These are phyloP conservation scores for Pholiota microspora DNA, from an alignment of 768 basidiomycete genomes.

Conservation along the genomic window DNA sequence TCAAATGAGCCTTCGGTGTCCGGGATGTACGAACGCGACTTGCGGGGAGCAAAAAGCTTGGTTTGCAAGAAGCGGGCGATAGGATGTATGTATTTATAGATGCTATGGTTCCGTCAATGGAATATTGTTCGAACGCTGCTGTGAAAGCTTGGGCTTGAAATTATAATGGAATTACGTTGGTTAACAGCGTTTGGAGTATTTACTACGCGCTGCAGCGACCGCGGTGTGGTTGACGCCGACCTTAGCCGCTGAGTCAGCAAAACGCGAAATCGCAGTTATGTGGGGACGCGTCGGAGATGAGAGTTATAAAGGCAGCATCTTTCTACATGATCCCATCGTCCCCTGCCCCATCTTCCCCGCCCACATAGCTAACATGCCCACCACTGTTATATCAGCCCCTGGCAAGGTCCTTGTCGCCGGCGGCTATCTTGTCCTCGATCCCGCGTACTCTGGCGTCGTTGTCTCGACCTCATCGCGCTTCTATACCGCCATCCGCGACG, in stretches of 20 bases:
- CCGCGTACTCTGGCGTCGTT: conserved; percentile 79
- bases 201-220: conserved; percentile 9
- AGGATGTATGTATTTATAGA: conserved; percentile 22
- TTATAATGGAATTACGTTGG: conserved; percentile 17
- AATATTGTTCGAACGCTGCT: conserved; percentile 5
- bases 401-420: conserved; percentile 96
- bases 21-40: conserved; percentile 87
- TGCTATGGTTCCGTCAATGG: conserved; percentile 10
- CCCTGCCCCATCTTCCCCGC: conserved; percentile 10
- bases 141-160: conserved; percentile 13
- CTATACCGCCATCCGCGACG: conserved; percentile 69
- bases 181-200: conserved; percentile 4
- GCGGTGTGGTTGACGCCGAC: conserved; percentile 5
- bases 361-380: conserved; percentile 31
- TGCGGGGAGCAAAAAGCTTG: conserved; percentile 88
- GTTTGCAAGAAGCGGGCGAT: conserved; percentile 77
- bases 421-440: conserved; percentile 96
- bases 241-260: conserved; percentile 15
- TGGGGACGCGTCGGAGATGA: conserved; percentile 6
- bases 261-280: conserved; percentile 5
- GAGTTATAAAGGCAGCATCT: conserved; percentile 13
- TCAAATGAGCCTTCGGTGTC: conserved; percentile 88
- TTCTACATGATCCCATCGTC: conserved; percentile 8
- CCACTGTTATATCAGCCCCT: conserved; percentile 83
- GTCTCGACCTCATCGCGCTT: conserved; percentile 93